Percentiles rank a stretch among this genome's conserved stretches.
phyloP scores from a whole-genome alignment of 257 asterid genomes.

The Solanum microdontum region DNA sequence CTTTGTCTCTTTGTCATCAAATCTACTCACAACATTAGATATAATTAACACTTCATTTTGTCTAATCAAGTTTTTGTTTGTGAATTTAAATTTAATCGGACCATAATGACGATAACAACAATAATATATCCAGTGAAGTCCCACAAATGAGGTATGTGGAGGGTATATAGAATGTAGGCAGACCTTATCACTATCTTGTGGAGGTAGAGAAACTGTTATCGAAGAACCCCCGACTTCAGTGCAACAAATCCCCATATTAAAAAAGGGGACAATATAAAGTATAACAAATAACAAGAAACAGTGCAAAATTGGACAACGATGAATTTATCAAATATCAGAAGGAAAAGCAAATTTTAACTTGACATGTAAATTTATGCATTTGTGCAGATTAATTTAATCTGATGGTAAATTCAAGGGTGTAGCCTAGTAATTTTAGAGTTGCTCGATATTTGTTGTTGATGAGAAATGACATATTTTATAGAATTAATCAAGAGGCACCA shows the following conservation, averaged over 20 bases:
- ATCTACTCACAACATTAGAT: neutral
- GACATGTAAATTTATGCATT: neutral
- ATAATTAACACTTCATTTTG: neutral
- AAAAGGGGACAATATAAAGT: neutral
- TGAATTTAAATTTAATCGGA: neutral
- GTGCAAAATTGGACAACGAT: neutral
- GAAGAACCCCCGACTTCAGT: neutral
- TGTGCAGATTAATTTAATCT: neutral
- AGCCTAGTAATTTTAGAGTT: no score
- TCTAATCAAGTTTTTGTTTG: neutral
- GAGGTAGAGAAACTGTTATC: fast-evolving
- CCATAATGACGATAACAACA: neutral
- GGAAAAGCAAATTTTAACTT: neutral
- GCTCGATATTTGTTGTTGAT: no score
- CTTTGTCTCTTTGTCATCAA: conserved; percentile 6
- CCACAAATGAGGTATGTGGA: neutral
- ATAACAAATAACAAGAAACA: neutral
- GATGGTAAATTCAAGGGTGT: neutral
- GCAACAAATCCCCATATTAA: no score
- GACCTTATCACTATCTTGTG: no score
- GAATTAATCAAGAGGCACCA: neutral
- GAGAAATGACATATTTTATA: fast-evolving
- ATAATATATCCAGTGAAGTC: no score
- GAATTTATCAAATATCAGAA: neutral
- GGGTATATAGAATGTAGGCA: neutral